Percentiles rank a stretch among this genome's conserved stretches.
These are phyloP conservation scores for Colletotrichum euphorbiae DNA, from an alignment of 2,329 filamentous ascomycete species.

Conservation along the genomic window DNA sequence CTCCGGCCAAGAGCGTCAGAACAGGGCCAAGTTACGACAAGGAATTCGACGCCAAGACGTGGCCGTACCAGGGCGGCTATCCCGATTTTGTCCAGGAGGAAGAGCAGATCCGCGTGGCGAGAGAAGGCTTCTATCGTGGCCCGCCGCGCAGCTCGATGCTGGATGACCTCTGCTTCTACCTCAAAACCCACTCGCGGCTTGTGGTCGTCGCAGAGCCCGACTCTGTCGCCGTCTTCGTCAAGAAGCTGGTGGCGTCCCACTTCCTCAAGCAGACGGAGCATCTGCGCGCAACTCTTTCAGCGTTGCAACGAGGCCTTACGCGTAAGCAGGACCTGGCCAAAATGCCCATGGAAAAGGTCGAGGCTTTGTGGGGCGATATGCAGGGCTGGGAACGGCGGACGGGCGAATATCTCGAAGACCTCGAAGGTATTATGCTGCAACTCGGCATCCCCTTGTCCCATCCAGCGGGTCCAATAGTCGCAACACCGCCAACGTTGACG, in stretches of 20 bases:
- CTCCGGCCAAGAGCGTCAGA: constrained; percentile 41
- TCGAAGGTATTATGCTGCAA: constrained; percentile 44
- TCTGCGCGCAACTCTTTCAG: constrained; percentile 41
- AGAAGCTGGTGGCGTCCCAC: constrained; percentile 44
- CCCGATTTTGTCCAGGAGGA: constrained; percentile 44
- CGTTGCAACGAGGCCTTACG: constrained; percentile 43
- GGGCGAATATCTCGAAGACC: constrained; percentile 44
- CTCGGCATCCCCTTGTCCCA: constrained; percentile 42
- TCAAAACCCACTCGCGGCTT: constrained; percentile 39
- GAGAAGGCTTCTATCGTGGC: constrained; percentile 25
- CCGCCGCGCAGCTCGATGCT: constrained; percentile 42
- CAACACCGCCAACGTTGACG: neutral
- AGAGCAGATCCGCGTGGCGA: constrained; percentile 33
- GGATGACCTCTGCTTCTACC: constrained; percentile 44
- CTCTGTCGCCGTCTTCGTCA: constrained; percentile 40
- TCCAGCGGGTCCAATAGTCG: neutral
- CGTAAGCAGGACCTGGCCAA: constrained; percentile 43
- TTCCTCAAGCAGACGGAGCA: constrained; percentile 43
- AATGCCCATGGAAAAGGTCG: constrained; percentile 41
- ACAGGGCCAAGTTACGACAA: constrained; percentile 40
- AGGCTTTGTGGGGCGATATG: constrained; percentile 45
- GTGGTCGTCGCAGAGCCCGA: constrained; percentile 32
- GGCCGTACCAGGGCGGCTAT: constrained; percentile 44
- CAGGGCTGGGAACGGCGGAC: constrained; percentile 45
- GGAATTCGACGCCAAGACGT: constrained; percentile 36